These are phyloP conservation scores for Phytomonas sp. DNA, from an alignment of 208 protist species.

Conservation along the genomic window DNA sequence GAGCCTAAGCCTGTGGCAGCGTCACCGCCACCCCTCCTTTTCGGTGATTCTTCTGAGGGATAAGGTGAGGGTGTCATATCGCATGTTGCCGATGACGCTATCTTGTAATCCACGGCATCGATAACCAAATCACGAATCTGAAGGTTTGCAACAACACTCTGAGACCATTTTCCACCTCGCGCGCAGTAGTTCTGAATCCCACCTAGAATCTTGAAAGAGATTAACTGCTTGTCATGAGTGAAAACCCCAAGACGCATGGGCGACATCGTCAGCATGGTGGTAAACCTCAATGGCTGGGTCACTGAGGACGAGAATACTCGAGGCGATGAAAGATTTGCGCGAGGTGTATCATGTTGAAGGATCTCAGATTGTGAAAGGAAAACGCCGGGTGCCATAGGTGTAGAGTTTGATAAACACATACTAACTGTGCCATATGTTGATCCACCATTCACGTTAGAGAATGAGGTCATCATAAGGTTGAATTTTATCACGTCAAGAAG, in stretches of 20 bases:
- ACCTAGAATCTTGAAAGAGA: conserved; percentile 9
- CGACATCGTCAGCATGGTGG: conserved; percentile 19
- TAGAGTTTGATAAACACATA: not conserved
- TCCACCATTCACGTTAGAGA: not conserved
- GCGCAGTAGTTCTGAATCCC: conserved; percentile 22
- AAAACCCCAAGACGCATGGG: conserved; percentile 9
- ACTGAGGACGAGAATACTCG: not conserved
- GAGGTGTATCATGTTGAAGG: not conserved
- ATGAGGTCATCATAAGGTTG: not conserved
- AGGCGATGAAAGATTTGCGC: not conserved
- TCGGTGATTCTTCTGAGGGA: not conserved
- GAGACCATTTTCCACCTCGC: conserved; percentile 16
- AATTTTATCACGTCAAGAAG: not conserved
- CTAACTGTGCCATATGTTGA: not conserved
- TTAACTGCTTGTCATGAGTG: conserved; percentile 6
- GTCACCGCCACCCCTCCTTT: not conserved
- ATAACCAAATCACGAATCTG: conserved; percentile 5
- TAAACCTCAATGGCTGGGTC: conserved; percentile 4
- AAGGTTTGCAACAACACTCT: conserved; percentile 6
- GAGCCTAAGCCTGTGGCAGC: not conserved
- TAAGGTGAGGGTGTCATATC: not conserved
- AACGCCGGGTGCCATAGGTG: not conserved
- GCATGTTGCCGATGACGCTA: not conserved
- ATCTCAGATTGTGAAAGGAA: not conserved
- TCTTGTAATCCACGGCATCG: not conserved